Conservation (phyloP, 495 filamentous ascomycete species). For the Amniculicola lignicola region DNA sequence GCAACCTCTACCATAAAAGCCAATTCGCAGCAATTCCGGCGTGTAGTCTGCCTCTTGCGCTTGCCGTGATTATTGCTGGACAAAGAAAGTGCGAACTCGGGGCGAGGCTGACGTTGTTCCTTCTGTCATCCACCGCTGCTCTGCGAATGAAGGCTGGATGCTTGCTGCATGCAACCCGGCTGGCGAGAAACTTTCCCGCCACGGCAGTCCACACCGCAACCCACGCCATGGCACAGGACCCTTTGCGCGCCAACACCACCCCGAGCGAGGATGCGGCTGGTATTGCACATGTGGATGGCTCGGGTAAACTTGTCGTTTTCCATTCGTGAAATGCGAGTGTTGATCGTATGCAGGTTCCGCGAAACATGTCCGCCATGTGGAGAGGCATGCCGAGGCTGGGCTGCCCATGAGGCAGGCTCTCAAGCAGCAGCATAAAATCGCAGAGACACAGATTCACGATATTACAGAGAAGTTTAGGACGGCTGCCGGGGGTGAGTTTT, state of each 20-base stretch:
- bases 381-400: neutral
- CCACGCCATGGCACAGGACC: constrained; percentile 9
- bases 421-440: constrained; percentile 33
- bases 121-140: no score
- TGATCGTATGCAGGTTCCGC: constrained; percentile 9
- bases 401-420: constrained; percentile 36
- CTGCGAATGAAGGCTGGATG: neutral
- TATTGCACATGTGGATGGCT: neutral
- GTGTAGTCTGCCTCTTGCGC: no score
- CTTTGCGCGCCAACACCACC: neutral
- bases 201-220: constrained; percentile 15
- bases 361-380: constrained; percentile 1
- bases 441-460: constrained; percentile 57
- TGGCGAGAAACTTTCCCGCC: constrained; percentile 14
- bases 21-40: constrained; percentile 15
- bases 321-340: neutral
- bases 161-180: constrained; percentile 13
- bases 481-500: constrained; percentile 62
- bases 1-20: constrained; percentile 8
- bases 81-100: no score
- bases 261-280: neutral
- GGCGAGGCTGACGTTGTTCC: no score
- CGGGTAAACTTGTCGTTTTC: neutral
- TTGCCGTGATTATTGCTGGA: no score
- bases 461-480: constrained; percentile 73